A percentile compares a stretch with the other conserved stretches of the same genome.
Evolutionary conservation across 345 rosid species (phyloP).

Genomic region (Corchorus olitorius): DNA sequence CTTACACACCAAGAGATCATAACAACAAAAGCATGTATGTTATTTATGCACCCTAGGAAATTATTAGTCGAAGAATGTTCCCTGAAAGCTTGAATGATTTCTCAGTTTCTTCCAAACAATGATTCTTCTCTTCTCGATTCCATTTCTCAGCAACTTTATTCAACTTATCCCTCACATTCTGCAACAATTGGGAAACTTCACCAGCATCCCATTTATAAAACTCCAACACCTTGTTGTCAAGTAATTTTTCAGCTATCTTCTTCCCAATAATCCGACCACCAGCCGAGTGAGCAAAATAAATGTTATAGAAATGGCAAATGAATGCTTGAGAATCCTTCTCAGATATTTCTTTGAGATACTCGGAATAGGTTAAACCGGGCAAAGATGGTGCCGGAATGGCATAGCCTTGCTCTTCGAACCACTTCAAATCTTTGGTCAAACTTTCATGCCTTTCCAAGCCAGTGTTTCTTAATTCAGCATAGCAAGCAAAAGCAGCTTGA

Average conservation of each 20-base stretch:
- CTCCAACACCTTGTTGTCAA: conserved; percentile 63
- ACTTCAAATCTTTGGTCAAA: conserved; percentile 71
- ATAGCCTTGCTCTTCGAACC: conserved; percentile 92
- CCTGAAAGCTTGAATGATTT: conserved; percentile 92
- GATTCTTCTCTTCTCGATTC: conserved; percentile 89
- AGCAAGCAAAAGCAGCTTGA: conserved; percentile 59
- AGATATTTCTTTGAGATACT: conserved; percentile 61
- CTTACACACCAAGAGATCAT: neutral
- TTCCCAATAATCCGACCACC: conserved; percentile 97
- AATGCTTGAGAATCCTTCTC: conserved; percentile 94
- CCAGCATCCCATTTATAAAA: conserved; percentile 89
- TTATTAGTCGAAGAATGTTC: conserved; percentile 81
- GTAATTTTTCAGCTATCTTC: conserved; percentile 83
- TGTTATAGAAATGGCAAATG: conserved; percentile 94
- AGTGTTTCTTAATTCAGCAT: conserved; percentile 79
- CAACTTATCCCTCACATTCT: conserved; percentile 82
- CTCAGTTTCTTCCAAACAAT: conserved; percentile 93
- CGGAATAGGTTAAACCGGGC: conserved; percentile 66
- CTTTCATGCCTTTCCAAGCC: conserved; percentile 81
- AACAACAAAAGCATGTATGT: neutral
- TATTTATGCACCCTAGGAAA: conserved; percentile 40
- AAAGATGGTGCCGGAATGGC: conserved; percentile 78
- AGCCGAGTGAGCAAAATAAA: conserved; percentile 90
- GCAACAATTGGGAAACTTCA: conserved; percentile 68
- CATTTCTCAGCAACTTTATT: conserved; percentile 83